Conservation (phyloP, 108 stramenopile genomes). For the Nitzschia palea region DNA sequence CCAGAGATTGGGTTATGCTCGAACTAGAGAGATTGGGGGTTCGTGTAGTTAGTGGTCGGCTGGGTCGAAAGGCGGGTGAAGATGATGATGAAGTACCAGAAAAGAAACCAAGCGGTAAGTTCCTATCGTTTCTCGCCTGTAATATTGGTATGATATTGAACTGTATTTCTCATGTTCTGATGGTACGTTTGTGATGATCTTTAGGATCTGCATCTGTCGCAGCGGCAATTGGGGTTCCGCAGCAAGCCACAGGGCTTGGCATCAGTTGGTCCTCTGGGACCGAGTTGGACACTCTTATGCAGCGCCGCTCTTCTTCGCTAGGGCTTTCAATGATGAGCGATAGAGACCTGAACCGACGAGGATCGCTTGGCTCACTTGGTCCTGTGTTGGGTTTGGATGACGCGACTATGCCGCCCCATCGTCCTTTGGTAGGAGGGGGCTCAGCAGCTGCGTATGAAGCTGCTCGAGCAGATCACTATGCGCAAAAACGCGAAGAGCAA, state of each 20-base stretch:
- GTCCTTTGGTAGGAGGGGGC: conserved; percentile 78
- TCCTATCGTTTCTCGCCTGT: no score
- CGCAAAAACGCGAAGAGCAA: conserved; percentile 43
- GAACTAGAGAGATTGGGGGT: conserved; percentile 86
- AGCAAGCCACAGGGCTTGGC: not conserved
- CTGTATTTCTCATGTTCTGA: no score
- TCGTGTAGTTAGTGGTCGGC: conserved; percentile 78
- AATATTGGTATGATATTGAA: no score
- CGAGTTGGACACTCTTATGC: conserved; percentile 48
- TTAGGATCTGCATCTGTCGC: no score
- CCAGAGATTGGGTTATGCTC: conserved; percentile 88
- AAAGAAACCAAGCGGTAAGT: not conserved
- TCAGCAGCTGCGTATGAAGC: conserved; percentile 86
- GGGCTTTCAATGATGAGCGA: conserved; percentile 57
- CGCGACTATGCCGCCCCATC: conserved; percentile 55
- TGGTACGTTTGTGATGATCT: no score
- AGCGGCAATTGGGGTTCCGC: no score
- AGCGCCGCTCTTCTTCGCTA: conserved; percentile 50
- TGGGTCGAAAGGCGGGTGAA: conserved; percentile 73
- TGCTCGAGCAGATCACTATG: conserved; percentile 72
- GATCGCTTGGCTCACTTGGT: conserved; percentile 46
- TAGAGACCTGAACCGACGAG: conserved; percentile 42
- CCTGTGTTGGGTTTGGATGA: conserved; percentile 35
- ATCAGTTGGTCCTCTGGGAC: conserved; percentile 42
- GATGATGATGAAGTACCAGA: conserved; percentile 44